Evolutionary conservation across 768 basidiomycete genomes (phyloP).

Genomic region (Psilocybe subaeruginosa): DNA sequence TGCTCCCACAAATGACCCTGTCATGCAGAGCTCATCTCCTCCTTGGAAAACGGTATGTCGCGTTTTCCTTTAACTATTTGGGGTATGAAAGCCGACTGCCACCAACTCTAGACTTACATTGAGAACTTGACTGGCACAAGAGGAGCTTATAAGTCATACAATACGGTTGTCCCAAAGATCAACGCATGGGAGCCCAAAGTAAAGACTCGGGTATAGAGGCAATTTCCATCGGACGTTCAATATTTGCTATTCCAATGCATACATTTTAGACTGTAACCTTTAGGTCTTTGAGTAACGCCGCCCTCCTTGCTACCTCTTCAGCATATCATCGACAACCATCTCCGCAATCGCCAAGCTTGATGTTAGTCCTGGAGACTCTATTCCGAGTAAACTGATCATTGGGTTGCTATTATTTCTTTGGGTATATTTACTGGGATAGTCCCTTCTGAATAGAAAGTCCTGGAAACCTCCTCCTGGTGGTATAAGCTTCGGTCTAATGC

Average conservation of each 20-base stretch:
- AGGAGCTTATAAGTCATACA: constrained; percentile 89
- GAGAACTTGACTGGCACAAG: constrained; percentile 95
- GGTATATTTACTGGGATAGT: constrained; percentile 48
- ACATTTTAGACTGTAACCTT: constrained; percentile 3
- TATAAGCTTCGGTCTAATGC: constrained; percentile 87
- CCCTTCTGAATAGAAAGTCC: constrained; percentile 78
- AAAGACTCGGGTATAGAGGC: constrained; percentile 43
- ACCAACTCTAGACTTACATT: constrained; percentile 61
- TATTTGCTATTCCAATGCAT: neutral
- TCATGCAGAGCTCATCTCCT: constrained; percentile 70
- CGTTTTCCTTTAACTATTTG: neutral
- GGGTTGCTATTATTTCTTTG: constrained; percentile 33
- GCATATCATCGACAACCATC: constrained; percentile 67
- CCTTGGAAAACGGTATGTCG: constrained; percentile 81
- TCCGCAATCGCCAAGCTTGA: constrained; percentile 87
- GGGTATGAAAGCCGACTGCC: neutral
- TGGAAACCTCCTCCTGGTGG: constrained; percentile 75
- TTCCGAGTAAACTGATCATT: constrained; percentile 87
- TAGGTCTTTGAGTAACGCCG: constrained; percentile 3
- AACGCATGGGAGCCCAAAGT: constrained; percentile 83
- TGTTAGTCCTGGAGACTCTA: constrained; percentile 93
- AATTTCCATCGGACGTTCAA: neutral
- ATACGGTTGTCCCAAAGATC: constrained; percentile 83
- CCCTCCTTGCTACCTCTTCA: constrained; percentile 26
- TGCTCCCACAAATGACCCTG: constrained; percentile 74